phyloP scores from a whole-genome alignment of 345 rosid species.

The Heritiera littoralis region DNA sequence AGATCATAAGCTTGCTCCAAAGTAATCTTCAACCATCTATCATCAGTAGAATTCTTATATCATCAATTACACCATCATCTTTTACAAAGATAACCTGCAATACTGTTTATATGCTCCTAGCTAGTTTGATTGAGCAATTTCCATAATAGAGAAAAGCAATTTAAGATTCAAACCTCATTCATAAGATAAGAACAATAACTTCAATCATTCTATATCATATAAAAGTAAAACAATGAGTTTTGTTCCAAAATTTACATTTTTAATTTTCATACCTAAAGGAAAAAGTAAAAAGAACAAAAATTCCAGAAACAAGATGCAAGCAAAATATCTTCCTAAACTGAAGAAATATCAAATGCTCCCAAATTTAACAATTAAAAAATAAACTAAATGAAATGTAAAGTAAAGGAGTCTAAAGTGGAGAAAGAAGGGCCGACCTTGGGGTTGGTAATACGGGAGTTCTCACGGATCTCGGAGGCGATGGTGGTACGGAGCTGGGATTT shows the following conservation, averaged over 20 bases:
- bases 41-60: background rate
- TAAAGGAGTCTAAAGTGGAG: background rate
- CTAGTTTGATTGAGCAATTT: background rate
- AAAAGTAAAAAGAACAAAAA: too few relatives aligned
- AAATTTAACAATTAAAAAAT: background rate
- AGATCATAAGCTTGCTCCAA: background rate
- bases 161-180: conserved; percentile 1
- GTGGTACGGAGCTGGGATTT: conserved; percentile 75
- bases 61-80: background rate
- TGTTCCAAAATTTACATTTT: background rate
- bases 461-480: conserved; percentile 87
- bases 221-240: background rate
- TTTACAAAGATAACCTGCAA: background rate
- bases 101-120: background rate
- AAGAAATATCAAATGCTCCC: background rate
- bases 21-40: background rate
- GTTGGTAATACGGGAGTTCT: conserved; percentile 65
- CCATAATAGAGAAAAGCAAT: background rate
- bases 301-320: background rate
- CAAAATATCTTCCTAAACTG: background rate
- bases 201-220: background rate
- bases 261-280: too few relatives aligned
- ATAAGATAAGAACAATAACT: background rate
- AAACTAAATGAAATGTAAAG: too few relatives aligned
- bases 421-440: conserved; percentile 58